These are phyloP conservation scores for Alliaria petiolata DNA, from an alignment of 345 rosid genomes.

Conservation along the genomic window DNA sequence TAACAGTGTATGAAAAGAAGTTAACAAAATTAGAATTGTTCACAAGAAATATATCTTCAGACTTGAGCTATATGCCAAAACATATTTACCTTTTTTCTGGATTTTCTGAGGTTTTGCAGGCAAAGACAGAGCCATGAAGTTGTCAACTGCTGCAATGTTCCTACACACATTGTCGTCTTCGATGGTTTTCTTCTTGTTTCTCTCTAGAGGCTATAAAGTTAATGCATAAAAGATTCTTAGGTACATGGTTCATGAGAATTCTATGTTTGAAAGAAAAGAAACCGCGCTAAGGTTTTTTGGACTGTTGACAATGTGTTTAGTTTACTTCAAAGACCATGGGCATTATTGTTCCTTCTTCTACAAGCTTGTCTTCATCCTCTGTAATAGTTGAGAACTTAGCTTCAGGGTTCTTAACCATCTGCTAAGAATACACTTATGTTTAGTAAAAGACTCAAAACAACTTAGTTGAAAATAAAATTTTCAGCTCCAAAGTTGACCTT, in stretches of 20 bases:
- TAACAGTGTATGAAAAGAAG: background rate
- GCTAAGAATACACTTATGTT: background rate
- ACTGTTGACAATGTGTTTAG: background rate
- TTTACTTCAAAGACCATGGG: slow-evolving; percentile 27
- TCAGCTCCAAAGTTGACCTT: slow-evolving; percentile 44
- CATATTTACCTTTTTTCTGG: background rate
- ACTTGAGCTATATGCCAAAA: background rate
- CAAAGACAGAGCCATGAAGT: slow-evolving; percentile 42
- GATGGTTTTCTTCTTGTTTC: slow-evolving; percentile 12
- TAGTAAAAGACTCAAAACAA: background rate
- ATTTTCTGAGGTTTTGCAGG: slow-evolving; percentile 11
- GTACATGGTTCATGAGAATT: background rate
- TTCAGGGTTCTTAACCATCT: slow-evolving; percentile 63
- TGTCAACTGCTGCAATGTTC: slow-evolving; percentile 42
- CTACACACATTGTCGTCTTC: slow-evolving; percentile 12
- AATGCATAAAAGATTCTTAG: background rate
- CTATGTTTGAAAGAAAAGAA: background rate
- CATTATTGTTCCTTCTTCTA: slow-evolving; percentile 7
- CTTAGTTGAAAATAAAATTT: background rate
- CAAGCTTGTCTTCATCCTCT: slow-evolving; percentile 35
- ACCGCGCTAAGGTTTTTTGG: background rate
- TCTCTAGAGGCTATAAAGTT: slow-evolving; percentile 19
- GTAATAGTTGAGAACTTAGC: slow-evolving; percentile 45
- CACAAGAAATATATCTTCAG: background rate
- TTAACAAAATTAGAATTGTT: background rate